Evolutionary conservation across 1,284 basidiomycete genomes (phyloP).

Genomic region (Trichosporon inkin): DNA sequence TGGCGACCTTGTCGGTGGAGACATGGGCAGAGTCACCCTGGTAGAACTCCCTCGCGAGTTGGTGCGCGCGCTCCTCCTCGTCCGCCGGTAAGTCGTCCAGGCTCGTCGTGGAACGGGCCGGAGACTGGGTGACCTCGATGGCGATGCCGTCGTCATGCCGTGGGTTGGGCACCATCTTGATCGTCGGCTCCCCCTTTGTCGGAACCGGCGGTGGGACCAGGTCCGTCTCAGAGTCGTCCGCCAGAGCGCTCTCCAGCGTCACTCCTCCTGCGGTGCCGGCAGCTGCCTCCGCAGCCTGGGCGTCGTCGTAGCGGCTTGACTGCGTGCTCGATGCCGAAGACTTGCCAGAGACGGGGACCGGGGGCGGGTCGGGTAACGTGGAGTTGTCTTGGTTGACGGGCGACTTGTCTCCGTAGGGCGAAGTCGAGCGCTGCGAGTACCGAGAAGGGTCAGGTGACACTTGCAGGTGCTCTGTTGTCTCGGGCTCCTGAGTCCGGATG

Average conservation of each 20-base stretch:
- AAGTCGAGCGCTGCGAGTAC: background rate
- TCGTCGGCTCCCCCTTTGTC: background rate
- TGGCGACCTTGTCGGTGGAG: constrained; percentile 84
- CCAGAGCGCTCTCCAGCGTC: background rate
- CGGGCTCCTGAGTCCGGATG: constrained; percentile 11
- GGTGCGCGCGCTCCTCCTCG: constrained; percentile 62
- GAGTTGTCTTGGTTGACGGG: constrained; percentile 3
- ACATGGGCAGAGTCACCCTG: constrained; percentile 81
- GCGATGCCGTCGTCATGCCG: constrained; percentile 9
- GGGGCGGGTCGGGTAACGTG: background rate
- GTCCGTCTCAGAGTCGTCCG: constrained; percentile 2
- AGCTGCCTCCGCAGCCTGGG: background rate
- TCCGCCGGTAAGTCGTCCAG: constrained; percentile 19
- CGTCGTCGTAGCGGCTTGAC: constrained; percentile 8
- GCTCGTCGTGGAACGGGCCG: constrained; percentile 15
- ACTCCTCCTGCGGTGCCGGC: background rate
- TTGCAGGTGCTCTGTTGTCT: constrained; percentile 18
- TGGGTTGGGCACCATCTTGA: background rate
- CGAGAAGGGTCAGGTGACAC: constrained; percentile 15
- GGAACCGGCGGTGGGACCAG: background rate
- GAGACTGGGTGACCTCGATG: constrained; percentile 20
- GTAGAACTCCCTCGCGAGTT: constrained; percentile 74
- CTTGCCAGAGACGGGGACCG: constrained; percentile 3
- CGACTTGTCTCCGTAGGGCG: constrained; percentile 9
- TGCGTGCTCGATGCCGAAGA: constrained; percentile 3